Evolutionary conservation across 495 filamentous ascomycete genomes (phyloP), one percentile per base, ranked within the genome.

Genomic region (Pseudevernia furfuracea): DNA sequence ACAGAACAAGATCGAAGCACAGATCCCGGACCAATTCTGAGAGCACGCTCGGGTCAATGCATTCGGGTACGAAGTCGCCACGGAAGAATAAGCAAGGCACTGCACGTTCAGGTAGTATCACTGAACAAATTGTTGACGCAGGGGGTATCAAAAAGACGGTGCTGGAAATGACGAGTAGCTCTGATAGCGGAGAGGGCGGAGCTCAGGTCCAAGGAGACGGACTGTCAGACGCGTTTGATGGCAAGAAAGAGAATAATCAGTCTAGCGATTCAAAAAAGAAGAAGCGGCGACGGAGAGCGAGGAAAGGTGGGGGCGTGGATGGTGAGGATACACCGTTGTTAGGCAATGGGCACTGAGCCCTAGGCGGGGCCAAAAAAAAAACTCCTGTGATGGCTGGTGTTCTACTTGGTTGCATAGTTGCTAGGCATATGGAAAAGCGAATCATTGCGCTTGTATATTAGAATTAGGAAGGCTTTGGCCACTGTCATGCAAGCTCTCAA

Each of bases 61-160:
- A 74, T 17, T 68, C 67, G 19, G 63, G 58, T n/a, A 43, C 34
- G 3, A 44, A 41, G n/a, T 61, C 62, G 3, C 52, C 63, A 21
- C 30, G 39, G 41, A 32, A 30, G 39, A 75, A 74, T 28, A 72
- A 74, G 53, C 78, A 79, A 55, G 80, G 80, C 15, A 78, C 81
- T 43, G 88, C 89, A 1, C 84, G 90, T 43, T 92, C 88, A 68
- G 92, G 92, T 15, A 92, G 87, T 73, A 96, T 96, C 69, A 93
- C 90, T 0, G 91, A 96, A 74, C 91, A 92, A 69, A 81, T 92
- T 25, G 77, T 95, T 44, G 90, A 96, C 72, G 79, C 88, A 15
- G 87, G 88, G 53, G 91, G 91, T 3, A 81, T 95, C 39, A 86
- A 87, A 49, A 96, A 96, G 76, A 84, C 94, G 15, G 85, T 96